These are phyloP conservation scores for Toxoplasma gondii DNA, from an alignment of 169 alveolate genomes.

Conservation along the genomic window DNA sequence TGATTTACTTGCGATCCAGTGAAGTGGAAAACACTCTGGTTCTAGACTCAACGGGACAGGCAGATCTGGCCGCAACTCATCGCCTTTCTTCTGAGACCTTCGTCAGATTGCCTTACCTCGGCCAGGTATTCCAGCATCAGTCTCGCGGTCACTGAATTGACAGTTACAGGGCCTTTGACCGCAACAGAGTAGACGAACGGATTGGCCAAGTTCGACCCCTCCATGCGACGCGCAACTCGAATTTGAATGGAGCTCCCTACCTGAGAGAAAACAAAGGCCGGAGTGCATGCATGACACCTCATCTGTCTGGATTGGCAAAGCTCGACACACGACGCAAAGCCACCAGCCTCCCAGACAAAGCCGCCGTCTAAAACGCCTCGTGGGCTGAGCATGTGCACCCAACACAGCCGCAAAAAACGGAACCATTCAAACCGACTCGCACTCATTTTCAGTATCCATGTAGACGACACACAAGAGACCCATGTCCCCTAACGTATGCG, in stretches of 20 bases:
- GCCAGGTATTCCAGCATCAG: conserved; percentile 45
- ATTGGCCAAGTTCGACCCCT: not conserved
- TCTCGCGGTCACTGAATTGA: conserved; percentile 47
- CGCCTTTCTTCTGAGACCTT: no score
- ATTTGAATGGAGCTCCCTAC: conserved; percentile 52
- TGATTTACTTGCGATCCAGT: no score
- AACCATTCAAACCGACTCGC: no score
- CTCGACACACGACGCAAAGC: not conserved
- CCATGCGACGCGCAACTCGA: conserved; percentile 51
- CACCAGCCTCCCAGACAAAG: not conserved
- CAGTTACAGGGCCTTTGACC: conserved; percentile 57
- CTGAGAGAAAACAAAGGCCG: not conserved
- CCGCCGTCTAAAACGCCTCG: no score
- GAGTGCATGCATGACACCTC: not conserved
- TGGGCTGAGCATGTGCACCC: no score
- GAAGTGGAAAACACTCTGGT: no score
- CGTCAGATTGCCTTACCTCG: not conserved
- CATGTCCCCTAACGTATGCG: no score
- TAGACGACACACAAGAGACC: no score
- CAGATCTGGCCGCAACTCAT: no score
- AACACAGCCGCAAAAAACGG: no score
- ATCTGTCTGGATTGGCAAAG: not conserved
- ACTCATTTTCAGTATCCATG: no score
- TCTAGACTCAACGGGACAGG: no score
- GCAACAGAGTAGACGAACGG: conserved; percentile 64